These are phyloP conservation scores for Teunomyces atbi DNA, from an alignment of 805 yeast genomes.

Conservation along the genomic window DNA sequence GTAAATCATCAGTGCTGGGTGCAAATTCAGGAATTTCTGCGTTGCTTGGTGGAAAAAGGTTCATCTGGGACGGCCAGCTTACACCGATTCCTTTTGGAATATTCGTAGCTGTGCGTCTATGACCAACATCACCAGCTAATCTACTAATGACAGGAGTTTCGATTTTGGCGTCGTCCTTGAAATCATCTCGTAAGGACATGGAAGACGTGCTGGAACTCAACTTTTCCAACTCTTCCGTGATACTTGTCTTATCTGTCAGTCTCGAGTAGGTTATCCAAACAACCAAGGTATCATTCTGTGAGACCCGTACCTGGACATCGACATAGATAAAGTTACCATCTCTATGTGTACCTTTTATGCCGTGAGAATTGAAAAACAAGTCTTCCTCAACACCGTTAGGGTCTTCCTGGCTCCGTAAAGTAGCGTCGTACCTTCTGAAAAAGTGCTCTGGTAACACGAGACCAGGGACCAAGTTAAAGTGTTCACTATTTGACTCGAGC, in stretches of 20 bases:
- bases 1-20: slow-evolving; percentile 26
- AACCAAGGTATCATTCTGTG: slow-evolving; percentile 55
- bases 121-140: not conserved
- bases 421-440: slow-evolving; percentile 67
- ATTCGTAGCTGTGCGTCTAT: slow-evolving; percentile 3
- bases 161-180: slow-evolving; percentile 2
- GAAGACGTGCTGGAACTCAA: slow-evolving; percentile 19
- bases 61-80: slow-evolving; percentile 56
- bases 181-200: slow-evolving; percentile 6
- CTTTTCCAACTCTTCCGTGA: slow-evolving; percentile 25
- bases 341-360: slow-evolving; percentile 64
- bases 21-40: slow-evolving; percentile 30
- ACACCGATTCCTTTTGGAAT: slow-evolving; percentile 8
- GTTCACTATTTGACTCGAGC: slow-evolving; percentile 21
- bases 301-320: slow-evolving; percentile 79
- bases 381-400: slow-evolving; percentile 39
- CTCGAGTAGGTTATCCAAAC: slow-evolving; percentile 89
- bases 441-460: slow-evolving; percentile 88
- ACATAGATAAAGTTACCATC: slow-evolving; percentile 66
- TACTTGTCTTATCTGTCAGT: slow-evolving; percentile 20
- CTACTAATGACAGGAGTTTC: not conserved
- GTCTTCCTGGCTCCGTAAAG: slow-evolving; percentile 20
- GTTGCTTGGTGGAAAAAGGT: slow-evolving; percentile 40
- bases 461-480: slow-evolving; percentile 48
- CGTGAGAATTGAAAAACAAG: slow-evolving; percentile 59